These are phyloP conservation scores for Moesziomyces aphidis DNA, from an alignment of 1,284 basidiomycete species.

Conservation along the genomic window DNA sequence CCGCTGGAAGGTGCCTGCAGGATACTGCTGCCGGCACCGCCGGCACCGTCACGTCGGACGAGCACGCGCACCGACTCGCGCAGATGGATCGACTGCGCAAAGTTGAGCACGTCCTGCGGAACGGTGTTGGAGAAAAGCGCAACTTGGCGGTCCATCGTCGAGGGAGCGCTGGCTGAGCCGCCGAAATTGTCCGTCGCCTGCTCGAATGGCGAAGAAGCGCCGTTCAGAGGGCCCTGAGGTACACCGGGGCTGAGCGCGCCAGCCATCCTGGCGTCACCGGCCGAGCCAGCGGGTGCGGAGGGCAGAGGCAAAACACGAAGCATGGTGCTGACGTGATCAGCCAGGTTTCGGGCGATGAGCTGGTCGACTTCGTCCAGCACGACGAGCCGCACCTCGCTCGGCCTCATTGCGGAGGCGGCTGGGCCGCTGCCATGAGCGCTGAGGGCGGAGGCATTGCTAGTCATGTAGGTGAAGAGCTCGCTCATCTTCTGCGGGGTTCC, in stretches of 20 bases:
- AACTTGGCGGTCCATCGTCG: conserved; percentile 84
- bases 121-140: conserved; percentile 95
- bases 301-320: conserved; percentile 88
- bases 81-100: conserved; percentile 85
- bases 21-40: conserved; percentile 17
- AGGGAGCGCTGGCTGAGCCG: conserved; percentile 52
- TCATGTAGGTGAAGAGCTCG: conserved; percentile 87
- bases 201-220: conserved; percentile 71
- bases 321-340: conserved; percentile 92
- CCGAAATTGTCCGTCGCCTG: conserved; percentile 36
- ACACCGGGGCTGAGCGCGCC: conserved; percentile 32
- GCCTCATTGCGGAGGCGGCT: conserved; percentile 62
- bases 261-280: conserved; percentile 5
- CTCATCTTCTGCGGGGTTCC: conserved; percentile 96
- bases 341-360: conserved; percentile 92
- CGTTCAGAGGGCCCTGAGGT: conserved; percentile 18
- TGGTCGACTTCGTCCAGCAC: conserved; percentile 98
- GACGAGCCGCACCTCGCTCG: conserved; percentile 87
- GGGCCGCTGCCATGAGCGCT: conserved; percentile 19
- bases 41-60: conserved; percentile 83
- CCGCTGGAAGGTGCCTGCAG: conserved; percentile 11
- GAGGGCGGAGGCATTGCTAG: conserved; percentile 63
- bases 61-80: conserved; percentile 95
- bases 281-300: conserved; percentile 5
- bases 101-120: conserved; percentile 91